phyloP scores from a whole-genome alignment of 2,329 filamentous ascomycete genomes.

The Cladosporium sp. region DNA sequence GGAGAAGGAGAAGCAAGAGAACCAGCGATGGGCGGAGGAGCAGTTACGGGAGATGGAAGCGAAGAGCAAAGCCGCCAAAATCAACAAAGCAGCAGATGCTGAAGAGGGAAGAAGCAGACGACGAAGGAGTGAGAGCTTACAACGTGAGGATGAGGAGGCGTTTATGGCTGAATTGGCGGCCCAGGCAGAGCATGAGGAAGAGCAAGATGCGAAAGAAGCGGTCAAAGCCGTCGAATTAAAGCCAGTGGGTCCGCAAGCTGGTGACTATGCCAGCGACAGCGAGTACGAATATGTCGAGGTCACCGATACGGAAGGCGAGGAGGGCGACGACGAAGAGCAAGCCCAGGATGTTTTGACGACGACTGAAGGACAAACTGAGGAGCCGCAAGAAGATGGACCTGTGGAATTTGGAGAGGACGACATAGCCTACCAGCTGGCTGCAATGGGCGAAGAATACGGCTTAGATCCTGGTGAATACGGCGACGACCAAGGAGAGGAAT shows the following conservation, averaged over 20 bases:
- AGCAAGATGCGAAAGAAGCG: constrained; percentile 68
- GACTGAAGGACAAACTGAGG: constrained; percentile 61
- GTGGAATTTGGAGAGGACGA: constrained; percentile 93
- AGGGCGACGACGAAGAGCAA: constrained; percentile 47
- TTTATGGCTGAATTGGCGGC: constrained; percentile 37
- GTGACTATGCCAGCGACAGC: constrained; percentile 64
- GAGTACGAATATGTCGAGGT: constrained; percentile 76
- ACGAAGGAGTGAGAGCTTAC: constrained; percentile 36
- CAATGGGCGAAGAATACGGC: constrained; percentile 84
- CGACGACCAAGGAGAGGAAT: constrained; percentile 57
- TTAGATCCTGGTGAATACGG: constrained; percentile 77
- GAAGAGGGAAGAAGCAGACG: constrained; percentile 26
- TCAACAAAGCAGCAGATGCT: constrained; percentile 26
- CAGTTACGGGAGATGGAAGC: constrained; percentile 34
- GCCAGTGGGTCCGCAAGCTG: constrained; percentile 27
- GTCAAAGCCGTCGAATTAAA: constrained; percentile 36
- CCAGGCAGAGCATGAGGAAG: constrained; percentile 38
- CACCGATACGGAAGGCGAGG: constrained; percentile 49
- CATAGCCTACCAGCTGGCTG: constrained; percentile 86
- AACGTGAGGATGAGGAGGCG: constrained; percentile 40
- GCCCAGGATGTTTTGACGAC: constrained; percentile 50
- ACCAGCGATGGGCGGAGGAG: constrained; percentile 37
- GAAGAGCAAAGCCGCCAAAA: constrained; percentile 27
- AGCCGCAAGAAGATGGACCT: constrained; percentile 44
- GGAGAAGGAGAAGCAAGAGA: constrained; percentile 53